Percentiles rank a stretch among this genome's conserved stretches.
Conservation (phyloP, 805 yeast species). For the Kodamaea jinghongensis region DNA sequence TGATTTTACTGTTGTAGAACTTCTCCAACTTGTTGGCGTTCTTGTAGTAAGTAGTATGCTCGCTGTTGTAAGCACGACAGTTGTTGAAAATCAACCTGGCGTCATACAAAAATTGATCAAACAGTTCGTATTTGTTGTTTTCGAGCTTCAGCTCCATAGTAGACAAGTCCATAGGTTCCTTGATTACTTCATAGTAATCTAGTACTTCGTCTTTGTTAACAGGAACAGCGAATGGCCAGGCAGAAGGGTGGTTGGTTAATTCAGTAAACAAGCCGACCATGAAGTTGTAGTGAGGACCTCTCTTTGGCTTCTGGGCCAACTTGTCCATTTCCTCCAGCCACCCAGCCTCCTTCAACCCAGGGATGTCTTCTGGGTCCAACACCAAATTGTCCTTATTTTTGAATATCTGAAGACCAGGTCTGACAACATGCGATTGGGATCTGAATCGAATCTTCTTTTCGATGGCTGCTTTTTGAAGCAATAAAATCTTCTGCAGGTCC, state of each 20-base stretch:
- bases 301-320: conserved; percentile 88
- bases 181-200: conserved; percentile 92
- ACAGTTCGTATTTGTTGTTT: conserved; percentile 83
- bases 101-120: conserved; percentile 91
- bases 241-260: conserved; percentile 89
- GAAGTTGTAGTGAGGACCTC: conserved; percentile 91
- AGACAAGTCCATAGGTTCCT: conserved; percentile 96
- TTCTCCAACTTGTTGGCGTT: conserved; percentile 93
- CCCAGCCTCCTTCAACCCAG: conserved; percentile 90
- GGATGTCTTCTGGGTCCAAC: conserved; percentile 77
- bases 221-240: conserved; percentile 97
- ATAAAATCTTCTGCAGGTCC: conserved; percentile 80
- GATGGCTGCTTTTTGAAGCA: conserved; percentile 89
- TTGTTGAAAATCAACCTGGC: conserved; percentile 82
- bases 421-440: conserved; percentile 73
- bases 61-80: conserved; percentile 90
- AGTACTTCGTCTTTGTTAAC: conserved; percentile 93
- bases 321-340: conserved; percentile 99
- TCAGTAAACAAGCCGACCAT: conserved; percentile 89
- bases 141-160: conserved; percentile 94
- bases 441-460: conserved; percentile 76
- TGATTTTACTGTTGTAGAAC: conserved; percentile 75
- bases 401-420: conserved; percentile 79
- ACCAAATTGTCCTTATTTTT: conserved; percentile 30
- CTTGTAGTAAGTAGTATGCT: conserved; percentile 90